Conservation (phyloP, 1,139 yeast species). For the Blastobotrys arbuscula region DNA sequence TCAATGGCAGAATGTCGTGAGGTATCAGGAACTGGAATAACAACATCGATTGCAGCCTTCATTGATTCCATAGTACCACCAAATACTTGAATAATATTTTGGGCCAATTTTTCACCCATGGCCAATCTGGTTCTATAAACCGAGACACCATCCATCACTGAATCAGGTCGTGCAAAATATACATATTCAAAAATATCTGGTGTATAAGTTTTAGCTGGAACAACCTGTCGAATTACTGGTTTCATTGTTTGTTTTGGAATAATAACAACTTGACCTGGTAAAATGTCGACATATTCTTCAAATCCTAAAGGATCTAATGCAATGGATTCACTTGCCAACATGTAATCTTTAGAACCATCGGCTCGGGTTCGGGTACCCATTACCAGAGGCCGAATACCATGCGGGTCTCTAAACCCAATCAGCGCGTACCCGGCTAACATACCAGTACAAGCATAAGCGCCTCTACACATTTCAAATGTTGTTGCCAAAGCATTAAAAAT, state of each 20-base stretch:
- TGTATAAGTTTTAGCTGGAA: slow-evolving; percentile 68
- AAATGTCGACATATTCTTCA: slow-evolving; percentile 67
- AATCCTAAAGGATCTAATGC: slow-evolving; percentile 93
- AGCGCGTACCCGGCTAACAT: slow-evolving; percentile 95
- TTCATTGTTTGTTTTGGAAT: slow-evolving; percentile 63
- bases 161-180: slow-evolving; percentile 96
- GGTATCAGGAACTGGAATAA: slow-evolving; percentile 97
- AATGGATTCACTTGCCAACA: slow-evolving; percentile 94
- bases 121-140: slow-evolving; percentile 89
- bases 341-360: slow-evolving; percentile 78
- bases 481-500: slow-evolving; percentile 81
- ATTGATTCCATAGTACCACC: slow-evolving; percentile 45
- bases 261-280: slow-evolving; percentile 96
- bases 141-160: slow-evolving; percentile 90
- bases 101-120: slow-evolving; percentile 90
- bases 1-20: slow-evolving; percentile 92
- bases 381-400: slow-evolving; percentile 89
- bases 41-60: slow-evolving; percentile 70
- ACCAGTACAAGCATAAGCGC: slow-evolving; percentile 94
- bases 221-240: slow-evolving; percentile 86
- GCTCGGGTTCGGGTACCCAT: slow-evolving; percentile 69
- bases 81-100: slow-evolving; percentile 53
- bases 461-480: slow-evolving; percentile 73
- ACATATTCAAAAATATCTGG: slow-evolving; percentile 98
- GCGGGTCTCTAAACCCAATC: slow-evolving; percentile 94